These are phyloP conservation scores for Colletotrichum sp. DNA, from an alignment of 2,329 filamentous ascomycete genomes.

Conservation along the genomic window DNA sequence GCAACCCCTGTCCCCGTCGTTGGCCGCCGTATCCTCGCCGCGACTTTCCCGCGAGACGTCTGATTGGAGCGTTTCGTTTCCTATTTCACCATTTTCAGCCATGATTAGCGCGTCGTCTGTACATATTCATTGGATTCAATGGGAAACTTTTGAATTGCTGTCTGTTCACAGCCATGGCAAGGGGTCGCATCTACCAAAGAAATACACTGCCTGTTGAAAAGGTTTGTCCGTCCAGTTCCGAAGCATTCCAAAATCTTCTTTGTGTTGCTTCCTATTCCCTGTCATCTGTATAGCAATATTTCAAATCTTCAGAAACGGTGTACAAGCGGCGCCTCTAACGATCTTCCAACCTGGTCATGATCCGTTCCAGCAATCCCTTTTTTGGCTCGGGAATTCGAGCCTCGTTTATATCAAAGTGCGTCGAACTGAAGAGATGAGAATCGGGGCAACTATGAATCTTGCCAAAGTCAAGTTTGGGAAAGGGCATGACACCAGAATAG, in stretches of 20 bases:
- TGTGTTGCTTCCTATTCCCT: background rate
- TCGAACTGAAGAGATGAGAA: background rate
- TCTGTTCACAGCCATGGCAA: background rate
- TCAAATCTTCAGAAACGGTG: background rate
- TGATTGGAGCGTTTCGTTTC: background rate
- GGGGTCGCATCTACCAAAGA: background rate
- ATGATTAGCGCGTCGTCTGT: background rate
- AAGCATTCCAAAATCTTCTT: background rate
- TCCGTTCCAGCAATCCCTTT: background rate
- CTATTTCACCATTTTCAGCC: background rate
- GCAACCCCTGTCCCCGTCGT: background rate
- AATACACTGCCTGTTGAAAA: background rate
- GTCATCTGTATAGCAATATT: background rate
- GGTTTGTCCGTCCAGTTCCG: background rate
- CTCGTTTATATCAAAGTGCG: background rate
- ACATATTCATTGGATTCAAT: background rate
- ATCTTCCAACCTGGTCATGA: background rate
- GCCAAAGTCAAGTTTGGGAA: background rate
- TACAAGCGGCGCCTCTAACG: background rate
- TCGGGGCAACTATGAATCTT: background rate
- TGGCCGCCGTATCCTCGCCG: background rate
- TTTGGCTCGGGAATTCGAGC: background rate
- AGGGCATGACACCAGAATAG: background rate
- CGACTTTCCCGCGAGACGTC: background rate
- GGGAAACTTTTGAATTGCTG: background rate